A percentile compares a stretch with the other conserved stretches of the same genome.
Evolutionary conservation across 306 rosid genomes (phyloP).

Genomic region (Cucumis sativus): Cucumber_9930_V3 NC_026660.2:25244001-25244500

Average conservation of each 20-base stretch:
- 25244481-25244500: too few species aligned
- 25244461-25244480: too few species aligned
- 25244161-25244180: too few species aligned
- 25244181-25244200: too few species aligned
- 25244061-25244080: not conserved
- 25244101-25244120: not conserved
- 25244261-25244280: slow-evolving; percentile 17
- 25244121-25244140: too few species aligned
- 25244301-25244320: slow-evolving; percentile 25
- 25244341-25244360: slow-evolving; percentile 13
- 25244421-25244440: too few species aligned
- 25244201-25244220: slow-evolving; percentile 34
- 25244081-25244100: slow-evolving; percentile 5
- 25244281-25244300: slow-evolving; percentile 8
- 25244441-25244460: too few species aligned
- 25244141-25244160: too few species aligned
- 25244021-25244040: not conserved
- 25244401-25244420: too few species aligned
- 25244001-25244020: not conserved
- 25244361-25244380: too few species aligned
- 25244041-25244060: not conserved
- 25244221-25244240: slow-evolving; percentile 29
- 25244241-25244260: slow-evolving; percentile 21
- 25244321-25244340: slow-evolving; percentile 10
- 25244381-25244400: too few species aligned